phyloP scores from a whole-genome alignment of 106 monocot genomes.

The Xerophyta viscosa region DNA sequence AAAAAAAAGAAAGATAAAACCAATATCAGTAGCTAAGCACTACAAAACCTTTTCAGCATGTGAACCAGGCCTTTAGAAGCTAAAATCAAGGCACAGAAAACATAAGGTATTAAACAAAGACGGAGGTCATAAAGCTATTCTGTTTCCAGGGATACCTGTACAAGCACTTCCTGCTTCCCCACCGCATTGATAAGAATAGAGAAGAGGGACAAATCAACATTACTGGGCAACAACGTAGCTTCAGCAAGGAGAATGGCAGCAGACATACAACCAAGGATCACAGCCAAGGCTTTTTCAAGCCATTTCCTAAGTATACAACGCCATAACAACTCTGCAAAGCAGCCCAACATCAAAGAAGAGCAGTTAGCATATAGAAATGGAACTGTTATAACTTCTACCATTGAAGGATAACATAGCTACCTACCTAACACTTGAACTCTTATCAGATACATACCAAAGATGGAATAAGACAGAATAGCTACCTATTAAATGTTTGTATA shows the following conservation, averaged over 20 bases:
- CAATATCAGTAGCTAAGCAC: too few species aligned
- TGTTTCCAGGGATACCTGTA: constrained; percentile 51
- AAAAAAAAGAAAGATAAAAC: too few species aligned
- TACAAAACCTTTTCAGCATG: too few species aligned
- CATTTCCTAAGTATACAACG: constrained; percentile 76
- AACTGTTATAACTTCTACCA: too few species aligned
- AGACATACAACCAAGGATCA: constrained; percentile 77
- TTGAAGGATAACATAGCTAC: too few species aligned
- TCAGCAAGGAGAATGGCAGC: constrained; percentile 96
- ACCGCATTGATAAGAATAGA: constrained; percentile 93
- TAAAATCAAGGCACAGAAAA: too few species aligned
- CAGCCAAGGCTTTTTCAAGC: constrained; percentile 56
- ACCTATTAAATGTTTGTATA: too few species aligned
- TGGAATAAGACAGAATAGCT: too few species aligned
- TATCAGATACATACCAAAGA: too few species aligned
- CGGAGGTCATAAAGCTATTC: not conserved
- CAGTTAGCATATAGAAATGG: too few species aligned
- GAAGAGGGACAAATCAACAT: constrained; percentile 84
- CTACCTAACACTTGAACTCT: too few species aligned
- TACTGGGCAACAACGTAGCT: constrained; percentile 82
- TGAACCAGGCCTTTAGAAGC: too few species aligned
- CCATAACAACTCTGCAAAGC: constrained; percentile 77
- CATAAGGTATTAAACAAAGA: not conserved
- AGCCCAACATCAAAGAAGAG: not conserved
- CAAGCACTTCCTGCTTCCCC: constrained; percentile 79